Percentiles rank a stretch among this genome's conserved stretches.
phyloP scores from a whole-genome alignment of 2,329 filamentous ascomycete genomes.

The Sporothrix dimorphospora region DNA sequence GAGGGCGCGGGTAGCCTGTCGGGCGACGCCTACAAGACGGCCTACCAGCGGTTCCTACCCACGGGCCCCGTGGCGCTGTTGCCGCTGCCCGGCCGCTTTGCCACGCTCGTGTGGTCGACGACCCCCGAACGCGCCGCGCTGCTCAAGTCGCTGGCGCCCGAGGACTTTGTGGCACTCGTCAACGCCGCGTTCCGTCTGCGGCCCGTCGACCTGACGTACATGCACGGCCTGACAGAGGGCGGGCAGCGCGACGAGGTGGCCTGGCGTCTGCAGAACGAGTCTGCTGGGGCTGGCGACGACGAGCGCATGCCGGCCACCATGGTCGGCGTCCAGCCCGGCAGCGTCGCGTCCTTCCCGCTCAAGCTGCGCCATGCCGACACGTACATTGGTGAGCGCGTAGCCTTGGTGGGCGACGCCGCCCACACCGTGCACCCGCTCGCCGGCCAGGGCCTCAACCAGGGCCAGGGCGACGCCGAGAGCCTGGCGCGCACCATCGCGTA shows the following conservation, averaged over 20 bases:
- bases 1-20: slow-evolving; percentile 50
- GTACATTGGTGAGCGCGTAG: slow-evolving; percentile 87
- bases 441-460: slow-evolving; percentile 92
- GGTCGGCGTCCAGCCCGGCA: slow-evolving; percentile 73
- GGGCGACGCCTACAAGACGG: slow-evolving; percentile 65
- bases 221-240: slow-evolving; percentile 63
- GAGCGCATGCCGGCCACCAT: slow-evolving; percentile 65
- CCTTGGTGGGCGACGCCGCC: slow-evolving; percentile 89
- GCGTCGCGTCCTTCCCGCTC: slow-evolving; percentile 86
- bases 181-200: slow-evolving; percentile 90
- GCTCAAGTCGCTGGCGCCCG: slow-evolving; percentile 72
- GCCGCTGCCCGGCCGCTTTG: slow-evolving; percentile 79
- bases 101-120: slow-evolving; percentile 94
- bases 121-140: slow-evolving; percentile 76
- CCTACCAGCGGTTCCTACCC: slow-evolving; percentile 94
- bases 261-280: slow-evolving; percentile 74
- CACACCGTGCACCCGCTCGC: slow-evolving; percentile 94
- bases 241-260: slow-evolving; percentile 49
- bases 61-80: slow-evolving; percentile 90
- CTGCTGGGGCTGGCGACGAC: slow-evolving; percentile 42
- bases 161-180: slow-evolving; percentile 82
- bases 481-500: slow-evolving; percentile 74
- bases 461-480: slow-evolving; percentile 83
- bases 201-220: slow-evolving; percentile 77
- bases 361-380: slow-evolving; percentile 91